Conservation (phyloP, 2,329 filamentous ascomycete genomes). For the Coleophoma crateriformis region DNA sequence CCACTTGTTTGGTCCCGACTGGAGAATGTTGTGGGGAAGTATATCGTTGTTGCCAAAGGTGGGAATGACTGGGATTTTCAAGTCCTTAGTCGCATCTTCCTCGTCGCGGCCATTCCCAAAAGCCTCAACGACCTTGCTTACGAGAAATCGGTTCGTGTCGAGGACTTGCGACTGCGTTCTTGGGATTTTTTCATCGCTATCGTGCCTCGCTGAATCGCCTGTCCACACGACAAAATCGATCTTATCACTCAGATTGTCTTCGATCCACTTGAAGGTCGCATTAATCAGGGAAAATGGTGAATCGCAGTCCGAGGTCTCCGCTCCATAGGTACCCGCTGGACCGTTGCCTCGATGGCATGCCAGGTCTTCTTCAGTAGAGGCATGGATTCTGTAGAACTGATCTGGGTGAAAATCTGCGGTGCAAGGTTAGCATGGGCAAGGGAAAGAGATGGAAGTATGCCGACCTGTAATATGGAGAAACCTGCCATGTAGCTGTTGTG, state of each 20-base stretch:
- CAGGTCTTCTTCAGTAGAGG: conserved; percentile 60
- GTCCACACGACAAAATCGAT: conserved; percentile 94
- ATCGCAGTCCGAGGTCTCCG: conserved; percentile 86
- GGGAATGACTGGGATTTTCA: conserved; percentile 76
- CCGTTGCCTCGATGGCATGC: conserved; percentile 80
- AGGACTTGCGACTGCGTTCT: conserved; percentile 73
- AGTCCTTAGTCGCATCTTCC: conserved; percentile 49
- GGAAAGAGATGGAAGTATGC: background rate
- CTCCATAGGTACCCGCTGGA: conserved; percentile 73
- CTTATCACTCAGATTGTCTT: conserved; percentile 66
- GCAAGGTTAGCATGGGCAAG: no score
- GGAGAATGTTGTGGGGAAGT: conserved; percentile 91
- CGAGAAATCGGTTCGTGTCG: conserved; percentile 68
- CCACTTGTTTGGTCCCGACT: conserved; percentile 80
- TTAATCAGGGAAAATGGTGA: conserved; percentile 75
- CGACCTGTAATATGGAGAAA: background rate
- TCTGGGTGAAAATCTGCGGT: conserved; percentile 78
- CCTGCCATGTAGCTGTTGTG: background rate
- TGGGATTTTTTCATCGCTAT: conserved; percentile 77
- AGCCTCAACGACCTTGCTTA: conserved; percentile 68
- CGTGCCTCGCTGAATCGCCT: conserved; percentile 83
- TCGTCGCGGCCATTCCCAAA: conserved; percentile 47
- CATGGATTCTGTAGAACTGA: conserved; percentile 74
- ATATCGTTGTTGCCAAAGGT: conserved; percentile 98
- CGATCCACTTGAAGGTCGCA: conserved; percentile 86